A percentile compares a stretch with the other conserved stretches of the same genome.
Evolutionary conservation across 2,329 filamentous ascomycete species (phyloP).

Genomic region (Malbranchea zuffiana): DNA sequence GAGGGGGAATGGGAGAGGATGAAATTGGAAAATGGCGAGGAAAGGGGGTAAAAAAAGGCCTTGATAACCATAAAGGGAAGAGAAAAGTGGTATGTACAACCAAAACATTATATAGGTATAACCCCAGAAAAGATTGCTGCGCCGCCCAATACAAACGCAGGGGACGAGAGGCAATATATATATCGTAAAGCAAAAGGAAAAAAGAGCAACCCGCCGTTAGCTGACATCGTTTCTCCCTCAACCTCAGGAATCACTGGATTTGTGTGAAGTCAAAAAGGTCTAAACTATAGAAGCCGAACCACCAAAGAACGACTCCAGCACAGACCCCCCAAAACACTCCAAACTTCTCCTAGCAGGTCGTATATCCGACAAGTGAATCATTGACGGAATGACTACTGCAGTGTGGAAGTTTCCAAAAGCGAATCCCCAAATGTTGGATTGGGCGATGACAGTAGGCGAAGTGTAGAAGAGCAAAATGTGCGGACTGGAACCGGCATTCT

Average conservation of each 20-base stretch:
- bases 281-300: slow-evolving; percentile 12
- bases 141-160: background rate
- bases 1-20: background rate
- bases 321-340: slow-evolving; percentile 8
- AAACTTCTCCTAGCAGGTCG: slow-evolving; percentile 8
- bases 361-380: background rate
- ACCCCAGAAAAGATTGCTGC: slow-evolving; percentile 1
- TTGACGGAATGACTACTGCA: too few relatives aligned
- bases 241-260: slow-evolving; percentile 8
- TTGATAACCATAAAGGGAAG: slow-evolving; percentile 8
- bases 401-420: too few relatives aligned
- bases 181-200: background rate
- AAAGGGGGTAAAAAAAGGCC: slow-evolving; percentile 2
- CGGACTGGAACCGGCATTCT: too few relatives aligned
- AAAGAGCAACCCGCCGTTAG: too few relatives aligned
- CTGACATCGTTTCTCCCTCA: too few relatives aligned
- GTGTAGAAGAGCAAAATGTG: too few relatives aligned
- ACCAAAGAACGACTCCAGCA: slow-evolving; percentile 11
- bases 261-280: slow-evolving; percentile 10
- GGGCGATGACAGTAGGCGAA: too few relatives aligned
- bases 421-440: too few relatives aligned
- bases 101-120: background rate
- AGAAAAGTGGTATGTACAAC: slow-evolving; percentile 8
- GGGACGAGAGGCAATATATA: background rate
- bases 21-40: slow-evolving; percentile 1